Base-by-base conservation (phyloP, 1,284 basidiomycete genomes). In the Tilletia walkeri region DNA sequence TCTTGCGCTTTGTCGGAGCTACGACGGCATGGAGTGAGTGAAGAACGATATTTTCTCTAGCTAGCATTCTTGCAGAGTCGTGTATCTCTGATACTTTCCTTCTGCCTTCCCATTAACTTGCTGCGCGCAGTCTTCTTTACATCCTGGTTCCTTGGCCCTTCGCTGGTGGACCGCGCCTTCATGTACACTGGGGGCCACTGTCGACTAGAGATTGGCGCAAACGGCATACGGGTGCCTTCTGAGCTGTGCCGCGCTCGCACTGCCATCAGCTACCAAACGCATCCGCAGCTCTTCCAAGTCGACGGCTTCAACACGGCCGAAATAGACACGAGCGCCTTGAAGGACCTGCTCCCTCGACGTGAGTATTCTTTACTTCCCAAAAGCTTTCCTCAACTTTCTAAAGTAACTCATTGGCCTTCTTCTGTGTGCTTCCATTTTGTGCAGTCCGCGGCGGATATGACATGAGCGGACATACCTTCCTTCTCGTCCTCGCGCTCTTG, bases 401-500 rank as follows among this genome's bases (percentile, higher is more conserved):
- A 6, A 39, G 3, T 34, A 30, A 39, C 24, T 30, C 24, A 30
- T 30, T 2, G 24, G 2, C 2, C 24, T 30, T 30, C 24, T 30
- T 30, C 24, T 30, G 24, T 30, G 24, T 30, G 24, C 24, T 30
- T 18, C 2, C 45, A 4, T 14, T 66, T 34, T 24, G 1, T 20
- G 24, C 36, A 53, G 84, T 92, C 76, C 88, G 88, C 79, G 89
- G 88, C 72, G 95, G 95, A 0, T 94, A 96, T 83, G 95, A 99
- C 80, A 89, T 98, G 14, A 95, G 93, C 0, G 95, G 95, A 1
- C 95, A 99, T 82, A 88, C 94, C 36, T 98, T 97, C 86, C 88
- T 99, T 73, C 88, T 98, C 76, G 91, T 91, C 1, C 88, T 96
- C 85, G 88, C 90, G n/a, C 86, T 88, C 7, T 86, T 96, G 20